These are phyloP conservation scores for Clohesyomyces aquaticus DNA, from an alignment of 495 filamentous ascomycete species.

Conservation along the genomic window DNA sequence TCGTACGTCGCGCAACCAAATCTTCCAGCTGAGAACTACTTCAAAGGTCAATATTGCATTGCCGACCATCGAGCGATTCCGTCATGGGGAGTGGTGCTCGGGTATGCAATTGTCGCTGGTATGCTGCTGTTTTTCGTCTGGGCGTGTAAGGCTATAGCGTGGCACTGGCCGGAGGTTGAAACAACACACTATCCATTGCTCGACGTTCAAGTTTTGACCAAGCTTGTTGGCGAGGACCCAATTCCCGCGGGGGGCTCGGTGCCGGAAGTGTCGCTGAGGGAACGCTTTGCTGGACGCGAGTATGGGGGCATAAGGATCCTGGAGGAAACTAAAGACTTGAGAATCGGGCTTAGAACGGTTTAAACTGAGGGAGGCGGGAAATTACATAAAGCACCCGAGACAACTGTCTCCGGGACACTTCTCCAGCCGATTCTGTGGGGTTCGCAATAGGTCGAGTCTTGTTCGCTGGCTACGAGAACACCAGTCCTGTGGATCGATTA, in stretches of 20 bases:
- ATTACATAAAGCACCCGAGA: too few species aligned
- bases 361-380: too few species aligned
- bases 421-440: too few species aligned
- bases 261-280: neutral
- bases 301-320: constrained; percentile 7
- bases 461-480: too few species aligned
- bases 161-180: constrained; percentile 6
- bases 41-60: constrained; percentile 17
- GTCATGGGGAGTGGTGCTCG: constrained; percentile 10
- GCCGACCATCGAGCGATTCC: constrained; percentile 12
- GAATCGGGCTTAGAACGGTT: constrained; percentile 15
- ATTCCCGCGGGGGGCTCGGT: neutral
- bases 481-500: too few species aligned
- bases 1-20: constrained; percentile 4
- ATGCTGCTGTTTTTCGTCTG: constrained; percentile 11
- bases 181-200: constrained; percentile 18
- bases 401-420: too few species aligned
- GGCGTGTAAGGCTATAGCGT: neutral
- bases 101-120: constrained; percentile 17
- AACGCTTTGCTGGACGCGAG: neutral
- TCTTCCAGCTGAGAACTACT: constrained; percentile 24
- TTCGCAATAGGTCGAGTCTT: too few species aligned
- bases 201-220: constrained; percentile 11
- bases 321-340: constrained; percentile 13
- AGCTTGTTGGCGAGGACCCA: neutral